Base-by-base conservation (phyloP, 2,329 filamentous ascomycete species). In the Colletotrichum limetticola region DNA sequence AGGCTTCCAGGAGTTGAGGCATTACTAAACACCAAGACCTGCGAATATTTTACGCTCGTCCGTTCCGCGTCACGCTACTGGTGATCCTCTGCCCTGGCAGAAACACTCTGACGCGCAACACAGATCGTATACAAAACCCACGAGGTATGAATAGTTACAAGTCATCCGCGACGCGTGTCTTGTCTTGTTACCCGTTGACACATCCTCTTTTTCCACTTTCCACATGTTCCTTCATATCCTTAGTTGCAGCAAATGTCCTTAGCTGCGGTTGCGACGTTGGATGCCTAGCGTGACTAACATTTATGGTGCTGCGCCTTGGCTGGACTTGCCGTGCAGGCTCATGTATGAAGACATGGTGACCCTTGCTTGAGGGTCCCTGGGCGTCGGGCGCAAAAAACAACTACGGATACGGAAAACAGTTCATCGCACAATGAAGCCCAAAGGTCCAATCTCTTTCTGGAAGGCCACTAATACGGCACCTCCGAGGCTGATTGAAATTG, bases 391-490 rank as follows among this genome's bases (percentile, higher is more conserved):
- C 82, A 65, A 2, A 83, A 22, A 49, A 49, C 42, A 22, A 49
- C 16, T 49, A 49, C 16, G 42, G 42, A 49, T 42, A 42, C 37
- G 37, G 37, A 49, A 42, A 49, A 49, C 19, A 49, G 42, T 49
- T 49, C 76, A 22, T 80, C 77, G 30, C 76, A 74, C 46, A 12
- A 16, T 9, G 37, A 22, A 24, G 26, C 77, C 78, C 1, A 84
- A 49, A 9, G 37, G 77, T 69, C 83, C 82, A 61, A 76, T 78
- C 74, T 72, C 59, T 32, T 62, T 49, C n/a, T 16, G 78, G 49
- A 84, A 77, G 28, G 79, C 77, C 60, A 79, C 80, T 71, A 42
- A 42, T 42, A 86, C 87, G n/a, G 87, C 75, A 0, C 80, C 85
- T 3, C 85, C 69, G 2, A 81, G 78, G 1, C 82, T 80, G 19